A percentile compares a stretch with the other conserved stretches of the same genome.
Conservation (phyloP, 345 rosid genomes). For the Acer saccharum region DNA sequence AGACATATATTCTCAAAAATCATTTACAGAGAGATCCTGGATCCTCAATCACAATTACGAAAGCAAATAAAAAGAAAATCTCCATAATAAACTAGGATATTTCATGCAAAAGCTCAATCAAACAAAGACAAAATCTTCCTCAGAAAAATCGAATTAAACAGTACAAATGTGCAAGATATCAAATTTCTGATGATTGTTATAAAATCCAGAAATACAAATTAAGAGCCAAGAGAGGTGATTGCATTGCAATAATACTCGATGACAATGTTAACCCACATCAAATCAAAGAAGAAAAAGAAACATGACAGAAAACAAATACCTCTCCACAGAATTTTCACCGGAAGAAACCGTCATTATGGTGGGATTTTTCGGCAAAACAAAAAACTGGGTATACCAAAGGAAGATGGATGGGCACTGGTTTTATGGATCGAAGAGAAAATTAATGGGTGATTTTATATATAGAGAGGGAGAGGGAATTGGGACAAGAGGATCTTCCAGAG, state of each 20-base stretch:
- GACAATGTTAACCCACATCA: neutral
- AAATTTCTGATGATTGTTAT: neutral
- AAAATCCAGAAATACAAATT: too few species aligned
- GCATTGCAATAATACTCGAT: neutral
- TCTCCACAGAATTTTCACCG: constrained; percentile 11
- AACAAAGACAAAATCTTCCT: neutral
- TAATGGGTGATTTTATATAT: neutral
- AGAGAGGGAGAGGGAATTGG: neutral
- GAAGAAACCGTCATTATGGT: constrained; percentile 11
- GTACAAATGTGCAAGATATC: too few species aligned
- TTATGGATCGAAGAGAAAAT: neutral
- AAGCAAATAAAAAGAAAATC: too few species aligned
- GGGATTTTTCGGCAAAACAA: neutral
- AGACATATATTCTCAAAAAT: neutral
- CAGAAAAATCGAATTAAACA: neutral
- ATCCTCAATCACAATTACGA: too few species aligned
- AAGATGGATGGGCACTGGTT: neutral
- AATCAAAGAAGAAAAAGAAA: neutral
- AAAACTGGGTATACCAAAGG: neutral
- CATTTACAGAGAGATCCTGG: too few species aligned
- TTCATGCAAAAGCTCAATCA: too few species aligned
- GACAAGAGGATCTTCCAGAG: neutral
- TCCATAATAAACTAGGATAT: too few species aligned
- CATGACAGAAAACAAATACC: constrained; percentile 2
- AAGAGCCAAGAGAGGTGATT: neutral